Conservation (phyloP, 768 basidiomycete genomes). For the Paxillus ammoniavirescens region DNA sequence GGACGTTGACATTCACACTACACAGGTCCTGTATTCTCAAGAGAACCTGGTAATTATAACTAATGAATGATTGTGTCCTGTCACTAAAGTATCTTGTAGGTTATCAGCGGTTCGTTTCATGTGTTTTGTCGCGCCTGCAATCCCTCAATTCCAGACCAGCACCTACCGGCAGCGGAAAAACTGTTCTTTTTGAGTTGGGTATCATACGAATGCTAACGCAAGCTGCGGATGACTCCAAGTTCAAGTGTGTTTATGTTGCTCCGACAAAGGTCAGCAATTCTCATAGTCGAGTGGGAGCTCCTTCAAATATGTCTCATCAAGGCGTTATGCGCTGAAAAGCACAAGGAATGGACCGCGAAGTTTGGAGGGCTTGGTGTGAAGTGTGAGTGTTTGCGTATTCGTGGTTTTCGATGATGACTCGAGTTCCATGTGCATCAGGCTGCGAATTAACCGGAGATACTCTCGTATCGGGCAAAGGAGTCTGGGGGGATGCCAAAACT, state of each 20-base stretch:
- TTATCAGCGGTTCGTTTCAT: constrained; percentile 59
- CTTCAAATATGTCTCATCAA: constrained; percentile 27
- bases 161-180: constrained; percentile 96
- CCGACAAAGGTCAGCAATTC: constrained; percentile 71
- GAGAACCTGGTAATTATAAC: constrained; percentile 57
- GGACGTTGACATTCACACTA: background rate
- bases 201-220: constrained; percentile 72
- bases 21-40: constrained; percentile 54
- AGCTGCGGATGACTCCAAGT: constrained; percentile 30
- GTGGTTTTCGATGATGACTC: background rate
- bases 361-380: constrained; percentile 74
- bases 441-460: constrained; percentile 94
- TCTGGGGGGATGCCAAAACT: constrained; percentile 71
- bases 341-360: constrained; percentile 80
- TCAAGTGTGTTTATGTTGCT: constrained; percentile 87
- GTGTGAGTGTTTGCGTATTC: constrained; percentile 44
- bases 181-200: constrained; percentile 89
- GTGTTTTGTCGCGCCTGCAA: constrained; percentile 1
- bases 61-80: background rate
- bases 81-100: constrained; percentile 39
- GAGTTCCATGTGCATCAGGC: constrained; percentile 42
- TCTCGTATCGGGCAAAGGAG: constrained; percentile 56
- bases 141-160: constrained; percentile 44
- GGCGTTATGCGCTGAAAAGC: constrained; percentile 87
- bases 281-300: background rate